Conservation (phyloP, 2,329 filamentous ascomycete genomes). For the Stylonectria norvegica region DNA sequence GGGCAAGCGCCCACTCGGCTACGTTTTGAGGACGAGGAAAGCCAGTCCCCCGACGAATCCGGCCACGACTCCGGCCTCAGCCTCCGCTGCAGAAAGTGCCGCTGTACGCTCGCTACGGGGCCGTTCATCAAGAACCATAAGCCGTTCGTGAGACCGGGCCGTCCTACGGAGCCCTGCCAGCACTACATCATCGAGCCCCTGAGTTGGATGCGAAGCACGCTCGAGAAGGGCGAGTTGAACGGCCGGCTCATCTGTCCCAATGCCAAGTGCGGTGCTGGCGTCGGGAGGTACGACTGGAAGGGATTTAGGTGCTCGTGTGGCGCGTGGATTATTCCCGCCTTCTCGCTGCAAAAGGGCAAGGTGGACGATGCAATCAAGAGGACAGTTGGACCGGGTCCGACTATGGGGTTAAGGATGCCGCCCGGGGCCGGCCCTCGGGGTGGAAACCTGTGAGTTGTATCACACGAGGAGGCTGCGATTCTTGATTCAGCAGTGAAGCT, state of each 20-base stretch:
- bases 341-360: slow-evolving; percentile 77
- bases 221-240: slow-evolving; percentile 77
- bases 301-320: slow-evolving; percentile 90
- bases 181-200: slow-evolving; percentile 91
- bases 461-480: background rate
- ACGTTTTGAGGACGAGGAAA: slow-evolving; percentile 74
- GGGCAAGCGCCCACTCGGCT: slow-evolving; percentile 80
- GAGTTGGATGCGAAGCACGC: slow-evolving; percentile 86
- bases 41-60: slow-evolving; percentile 34
- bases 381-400: slow-evolving; percentile 20
- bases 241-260: slow-evolving; percentile 84
- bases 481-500: background rate
- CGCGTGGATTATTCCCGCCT: slow-evolving; percentile 86
- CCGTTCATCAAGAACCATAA: slow-evolving; percentile 65
- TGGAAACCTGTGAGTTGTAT: slow-evolving; percentile 33
- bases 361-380: slow-evolving; percentile 63
- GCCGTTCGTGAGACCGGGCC: slow-evolving; percentile 22
- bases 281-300: slow-evolving; percentile 95
- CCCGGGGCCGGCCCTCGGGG: slow-evolving; percentile 38
- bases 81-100: slow-evolving; percentile 87
- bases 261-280: slow-evolving; percentile 70
- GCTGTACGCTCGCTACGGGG: slow-evolving; percentile 56
- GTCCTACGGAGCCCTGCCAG: slow-evolving; percentile 52
- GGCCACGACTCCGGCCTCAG: slow-evolving; percentile 27
- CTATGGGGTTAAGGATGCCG: slow-evolving; percentile 54